Evolutionary conservation across 192 early-diverging fungal species (phyloP).

Genomic region (Paraglomus occultum): DNA sequence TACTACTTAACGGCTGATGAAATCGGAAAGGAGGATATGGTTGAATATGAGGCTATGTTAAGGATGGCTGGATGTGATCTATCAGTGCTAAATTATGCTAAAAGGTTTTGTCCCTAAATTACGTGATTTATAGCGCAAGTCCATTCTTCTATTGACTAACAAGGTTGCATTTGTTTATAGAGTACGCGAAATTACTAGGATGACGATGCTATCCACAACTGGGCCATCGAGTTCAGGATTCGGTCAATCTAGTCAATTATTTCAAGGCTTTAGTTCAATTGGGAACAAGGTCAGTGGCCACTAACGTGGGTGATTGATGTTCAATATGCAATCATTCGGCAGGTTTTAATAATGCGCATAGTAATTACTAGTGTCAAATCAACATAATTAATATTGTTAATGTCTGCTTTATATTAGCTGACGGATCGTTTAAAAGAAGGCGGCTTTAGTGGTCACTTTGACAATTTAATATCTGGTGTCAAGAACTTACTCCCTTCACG

Average conservation of each 20-base stretch:
- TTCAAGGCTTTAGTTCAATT: slow-evolving; percentile 68
- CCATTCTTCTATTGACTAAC: background rate
- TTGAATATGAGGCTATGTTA: slow-evolving; percentile 80
- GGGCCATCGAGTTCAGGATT: slow-evolving; percentile 43
- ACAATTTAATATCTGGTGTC: slow-evolving; percentile 81
- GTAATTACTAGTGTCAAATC: background rate
- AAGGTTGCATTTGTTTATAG: slow-evolving; percentile 26
- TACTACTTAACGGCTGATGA: slow-evolving; percentile 78
- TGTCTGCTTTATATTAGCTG: slow-evolving; percentile 38
- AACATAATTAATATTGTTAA: no score
- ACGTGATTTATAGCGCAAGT: background rate
- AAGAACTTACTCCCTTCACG: slow-evolving; percentile 91
- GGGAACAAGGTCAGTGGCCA: slow-evolving; percentile 58
- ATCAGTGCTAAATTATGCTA: slow-evolving; percentile 77
- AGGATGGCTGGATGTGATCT: slow-evolving; percentile 69
- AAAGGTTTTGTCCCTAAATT: slow-evolving; percentile 53
- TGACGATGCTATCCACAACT: slow-evolving; percentile 54
- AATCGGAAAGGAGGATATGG: slow-evolving; percentile 78
- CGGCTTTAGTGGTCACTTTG: slow-evolving; percentile 67
- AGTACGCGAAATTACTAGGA: slow-evolving; percentile 58
- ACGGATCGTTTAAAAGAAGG: slow-evolving; percentile 69
- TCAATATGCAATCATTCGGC: background rate
- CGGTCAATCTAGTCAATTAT: slow-evolving; percentile 49
- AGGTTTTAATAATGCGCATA: background rate
- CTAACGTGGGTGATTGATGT: no score